A percentile compares a stretch with the other conserved stretches of the same genome.
Evolutionary conservation across 2,329 filamentous ascomycete species (phyloP).

Genomic region (Amylocarpus encephaloides): DNA sequence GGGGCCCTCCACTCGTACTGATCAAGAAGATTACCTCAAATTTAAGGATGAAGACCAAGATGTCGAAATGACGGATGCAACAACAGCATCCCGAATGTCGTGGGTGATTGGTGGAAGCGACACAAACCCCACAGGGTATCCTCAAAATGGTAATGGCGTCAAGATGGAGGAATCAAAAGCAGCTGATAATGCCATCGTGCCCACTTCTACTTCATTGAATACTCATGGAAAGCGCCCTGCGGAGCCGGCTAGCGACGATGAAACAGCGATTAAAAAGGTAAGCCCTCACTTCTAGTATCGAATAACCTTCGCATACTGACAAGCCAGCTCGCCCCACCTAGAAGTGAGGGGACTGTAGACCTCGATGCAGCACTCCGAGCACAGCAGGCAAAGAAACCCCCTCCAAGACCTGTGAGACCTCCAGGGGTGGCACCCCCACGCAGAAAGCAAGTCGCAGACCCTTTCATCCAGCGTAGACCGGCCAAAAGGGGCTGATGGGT

Average conservation of each 20-base stretch:
- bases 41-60: conserved; percentile 15
- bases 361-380: conserved; percentile 20
- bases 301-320: not conserved
- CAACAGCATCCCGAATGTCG: conserved; percentile 10
- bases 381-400: conserved; percentile 18
- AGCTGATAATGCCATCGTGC: not conserved
- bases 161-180: not conserved
- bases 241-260: conserved; percentile 14
- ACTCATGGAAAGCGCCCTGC: conserved; percentile 16
- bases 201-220: not conserved
- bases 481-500: conserved; percentile 7
- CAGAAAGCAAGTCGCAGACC: conserved; percentile 21
- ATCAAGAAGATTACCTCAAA: not conserved
- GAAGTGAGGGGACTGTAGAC: conserved; percentile 5
- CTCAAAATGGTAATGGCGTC: not conserved
- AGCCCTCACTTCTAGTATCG: not conserved
- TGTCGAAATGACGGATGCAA: conserved; percentile 20
- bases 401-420: conserved; percentile 12
- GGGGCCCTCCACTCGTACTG: not conserved
- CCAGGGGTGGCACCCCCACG: conserved; percentile 19
- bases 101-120: conserved; percentile 4
- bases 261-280: conserved; percentile 19
- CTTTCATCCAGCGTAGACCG: conserved; percentile 24
- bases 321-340: not conserved
- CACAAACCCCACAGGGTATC: not conserved